These are phyloP conservation scores for Spathaspora passalidarum DNA, from an alignment of 805 yeast species.

Conservation along the genomic window DNA sequence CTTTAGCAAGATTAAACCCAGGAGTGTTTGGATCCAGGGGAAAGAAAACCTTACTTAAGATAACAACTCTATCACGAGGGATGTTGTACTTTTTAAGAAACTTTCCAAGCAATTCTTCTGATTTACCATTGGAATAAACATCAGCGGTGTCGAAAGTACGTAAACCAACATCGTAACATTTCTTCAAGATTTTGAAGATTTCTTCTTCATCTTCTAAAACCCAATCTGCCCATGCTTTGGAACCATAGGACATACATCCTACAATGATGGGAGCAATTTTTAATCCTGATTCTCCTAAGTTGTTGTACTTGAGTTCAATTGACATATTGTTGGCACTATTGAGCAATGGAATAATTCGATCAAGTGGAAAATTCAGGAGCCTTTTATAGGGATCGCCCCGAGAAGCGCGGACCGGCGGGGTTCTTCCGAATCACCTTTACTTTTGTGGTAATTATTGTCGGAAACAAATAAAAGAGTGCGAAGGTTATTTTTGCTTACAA, in stretches of 20 bases:
- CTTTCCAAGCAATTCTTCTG: conserved; percentile 17
- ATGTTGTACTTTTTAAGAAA: conserved; percentile 19
- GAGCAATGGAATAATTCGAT: not conserved
- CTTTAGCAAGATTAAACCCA: conserved; percentile 3
- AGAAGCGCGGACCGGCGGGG: too few relatives aligned
- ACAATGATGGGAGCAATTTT: conserved; percentile 47
- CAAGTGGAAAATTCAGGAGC: not conserved
- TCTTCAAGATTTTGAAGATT: conserved; percentile 22
- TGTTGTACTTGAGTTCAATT: conserved; percentile 2
- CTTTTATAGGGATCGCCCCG: too few relatives aligned
- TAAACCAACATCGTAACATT: conserved; percentile 20
- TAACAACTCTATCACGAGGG: conserved; percentile 19
- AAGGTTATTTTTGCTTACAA: too few relatives aligned
- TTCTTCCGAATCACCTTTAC: too few relatives aligned
- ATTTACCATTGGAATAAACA: conserved; percentile 18
- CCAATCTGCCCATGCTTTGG: conserved; percentile 35
- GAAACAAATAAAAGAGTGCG: too few relatives aligned
- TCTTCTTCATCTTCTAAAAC: conserved; percentile 24
- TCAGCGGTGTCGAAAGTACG: conserved; percentile 24
- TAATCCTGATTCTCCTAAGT: conserved; percentile 45
- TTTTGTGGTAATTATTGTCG: too few relatives aligned
- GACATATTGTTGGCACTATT: not conserved
- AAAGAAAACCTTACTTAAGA: conserved; percentile 15
- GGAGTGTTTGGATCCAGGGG: conserved; percentile 10
- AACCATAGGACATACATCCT: conserved; percentile 55